Evolutionary conservation across 345 rosid species (phyloP).

Genomic region (Lagerstroemia speciosa): DNA sequence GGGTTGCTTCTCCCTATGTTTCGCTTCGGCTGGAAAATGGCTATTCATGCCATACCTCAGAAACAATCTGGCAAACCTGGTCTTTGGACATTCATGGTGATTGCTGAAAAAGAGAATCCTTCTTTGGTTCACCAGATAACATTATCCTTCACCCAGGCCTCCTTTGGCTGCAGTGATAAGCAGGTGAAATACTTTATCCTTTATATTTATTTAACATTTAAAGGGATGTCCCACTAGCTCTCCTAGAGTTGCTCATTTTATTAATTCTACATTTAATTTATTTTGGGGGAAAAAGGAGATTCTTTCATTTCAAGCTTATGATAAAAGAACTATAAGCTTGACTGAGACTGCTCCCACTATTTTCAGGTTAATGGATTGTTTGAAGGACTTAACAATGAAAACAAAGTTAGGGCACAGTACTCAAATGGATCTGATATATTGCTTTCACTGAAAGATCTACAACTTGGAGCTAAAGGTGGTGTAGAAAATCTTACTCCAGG

Average conservation of each 20-base stretch:
- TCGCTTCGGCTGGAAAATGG: constrained; percentile 81
- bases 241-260: too few species aligned
- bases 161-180: constrained; percentile 27
- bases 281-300: background rate
- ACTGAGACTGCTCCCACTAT: constrained; percentile 5
- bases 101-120: constrained; percentile 55
- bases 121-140: constrained; percentile 36
- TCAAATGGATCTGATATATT: constrained; percentile 49
- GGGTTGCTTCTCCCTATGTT: constrained; percentile 75
- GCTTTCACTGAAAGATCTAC: constrained; percentile 73
- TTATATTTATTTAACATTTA: background rate
- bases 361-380: constrained; percentile 57
- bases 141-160: constrained; percentile 32
- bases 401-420: constrained; percentile 53
- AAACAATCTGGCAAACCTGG: constrained; percentile 37
- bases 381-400: constrained; percentile 73
- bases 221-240: too few species aligned
- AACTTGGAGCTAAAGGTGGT: constrained; percentile 60
- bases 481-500: constrained; percentile 46
- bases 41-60: constrained; percentile 48
- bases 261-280: background rate
- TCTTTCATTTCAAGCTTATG: background rate
- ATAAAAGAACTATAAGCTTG: constrained; percentile 13
- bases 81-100: constrained; percentile 70
- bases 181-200: constrained; percentile 39